These are phyloP conservation scores for Brassica carinata DNA, from an alignment of 345 rosid species.

Conservation along the genomic window DNA sequence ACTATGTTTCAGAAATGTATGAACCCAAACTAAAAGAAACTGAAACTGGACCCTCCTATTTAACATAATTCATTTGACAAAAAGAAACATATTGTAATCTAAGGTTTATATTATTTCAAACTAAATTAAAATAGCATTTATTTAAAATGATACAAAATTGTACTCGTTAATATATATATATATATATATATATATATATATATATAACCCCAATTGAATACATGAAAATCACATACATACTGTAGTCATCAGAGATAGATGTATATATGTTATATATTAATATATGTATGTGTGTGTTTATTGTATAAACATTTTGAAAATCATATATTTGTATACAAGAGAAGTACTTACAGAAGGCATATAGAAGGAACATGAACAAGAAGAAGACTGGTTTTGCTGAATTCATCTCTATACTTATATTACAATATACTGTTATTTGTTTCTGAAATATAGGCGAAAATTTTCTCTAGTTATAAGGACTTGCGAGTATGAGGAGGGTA, in stretches of 20 bases:
- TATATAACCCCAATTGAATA: not conserved
- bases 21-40: not conserved
- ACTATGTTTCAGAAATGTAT: not conserved
- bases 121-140: not conserved
- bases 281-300: not conserved
- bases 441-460: not conserved
- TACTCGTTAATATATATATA: not conserved
- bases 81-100: not conserved
- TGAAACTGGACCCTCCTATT: not conserved
- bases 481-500: not conserved
- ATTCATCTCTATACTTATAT: not conserved
- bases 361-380: not conserved
- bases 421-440: not conserved
- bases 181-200: not conserved
- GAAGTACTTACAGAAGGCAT: not conserved
- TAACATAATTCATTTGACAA: not conserved
- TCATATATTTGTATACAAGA: not conserved
- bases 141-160: not conserved
- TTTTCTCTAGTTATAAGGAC: not conserved
- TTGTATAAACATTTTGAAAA: not conserved
- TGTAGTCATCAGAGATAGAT: not conserved
- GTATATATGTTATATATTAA: not conserved
- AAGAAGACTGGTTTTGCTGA: not conserved
- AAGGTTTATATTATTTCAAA: not conserved
- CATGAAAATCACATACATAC: not conserved